phyloP scores from a whole-genome alignment of 2,329 filamentous ascomycete genomes.

The Fusarium sp. region DNA sequence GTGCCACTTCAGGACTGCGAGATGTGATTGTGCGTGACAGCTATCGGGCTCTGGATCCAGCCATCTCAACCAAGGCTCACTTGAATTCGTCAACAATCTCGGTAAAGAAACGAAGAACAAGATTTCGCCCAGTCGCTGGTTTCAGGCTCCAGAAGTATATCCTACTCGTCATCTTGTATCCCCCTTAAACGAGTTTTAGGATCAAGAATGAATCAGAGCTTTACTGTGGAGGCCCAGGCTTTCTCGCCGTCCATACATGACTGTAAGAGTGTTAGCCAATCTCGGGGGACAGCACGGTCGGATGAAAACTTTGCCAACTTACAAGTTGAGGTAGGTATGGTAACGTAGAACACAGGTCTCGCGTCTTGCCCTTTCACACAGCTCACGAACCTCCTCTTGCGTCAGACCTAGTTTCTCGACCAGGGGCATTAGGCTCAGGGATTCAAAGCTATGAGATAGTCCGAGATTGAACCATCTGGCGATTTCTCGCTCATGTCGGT shows the following conservation, averaged over 20 bases:
- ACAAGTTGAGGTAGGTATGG: slow-evolving; percentile 81
- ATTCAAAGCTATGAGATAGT: slow-evolving; percentile 76
- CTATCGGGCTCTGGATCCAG: slow-evolving; percentile 12
- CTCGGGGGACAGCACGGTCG: not conserved
- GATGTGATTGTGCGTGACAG: slow-evolving; percentile 12
- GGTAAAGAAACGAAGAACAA: slow-evolving; percentile 2
- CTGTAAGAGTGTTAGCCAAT: slow-evolving; percentile 24
- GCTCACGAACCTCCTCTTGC: slow-evolving; percentile 68
- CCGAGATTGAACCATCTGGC: slow-evolving; percentile 87
- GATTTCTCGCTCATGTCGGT: slow-evolving; percentile 71
- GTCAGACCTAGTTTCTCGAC: slow-evolving; percentile 57
- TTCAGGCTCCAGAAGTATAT: not conserved
- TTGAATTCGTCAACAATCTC: slow-evolving; percentile 7
- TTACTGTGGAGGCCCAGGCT: slow-evolving; percentile 40
- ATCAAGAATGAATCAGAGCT: not conserved
- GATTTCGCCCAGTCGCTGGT: not conserved
- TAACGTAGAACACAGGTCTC: slow-evolving; percentile 75
- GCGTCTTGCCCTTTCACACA: slow-evolving; percentile 69
- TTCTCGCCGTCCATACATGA: slow-evolving; percentile 43
- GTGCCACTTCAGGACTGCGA: slow-evolving; percentile 29
- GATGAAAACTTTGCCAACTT: slow-evolving; percentile 54
- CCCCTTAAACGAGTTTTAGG: slow-evolving; percentile 7
- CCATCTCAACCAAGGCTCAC: slow-evolving; percentile 8
- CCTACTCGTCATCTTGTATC: slow-evolving; percentile 5
- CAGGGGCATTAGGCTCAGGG: slow-evolving; percentile 77